Conservation (phyloP, 176 grass and related monocot genomes). For the Rhipidocladum racemiflorum region DNA sequence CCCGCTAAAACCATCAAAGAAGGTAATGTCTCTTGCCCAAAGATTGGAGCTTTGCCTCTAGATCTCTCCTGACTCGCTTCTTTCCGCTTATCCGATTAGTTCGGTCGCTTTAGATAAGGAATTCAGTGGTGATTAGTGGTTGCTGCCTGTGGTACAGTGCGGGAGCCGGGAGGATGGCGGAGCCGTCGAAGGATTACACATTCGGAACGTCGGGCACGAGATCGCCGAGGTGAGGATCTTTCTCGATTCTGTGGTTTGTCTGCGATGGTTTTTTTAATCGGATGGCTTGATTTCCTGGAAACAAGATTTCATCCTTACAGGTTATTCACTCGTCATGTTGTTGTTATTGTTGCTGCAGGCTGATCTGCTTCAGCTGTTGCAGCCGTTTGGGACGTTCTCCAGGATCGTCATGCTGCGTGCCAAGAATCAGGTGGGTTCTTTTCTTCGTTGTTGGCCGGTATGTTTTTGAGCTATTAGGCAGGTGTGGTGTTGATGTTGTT, state of each 20-base stretch:
- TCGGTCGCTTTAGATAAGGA: neutral
- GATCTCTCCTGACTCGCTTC: constrained; percentile 5
- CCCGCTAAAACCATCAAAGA: constrained; percentile 14
- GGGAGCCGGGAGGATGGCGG: constrained; percentile 67
- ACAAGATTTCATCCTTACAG: neutral
- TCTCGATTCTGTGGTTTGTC: neutral
- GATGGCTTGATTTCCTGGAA: neutral
- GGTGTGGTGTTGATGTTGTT: neutral
- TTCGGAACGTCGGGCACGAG: constrained; percentile 93
- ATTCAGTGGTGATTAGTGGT: neutral
- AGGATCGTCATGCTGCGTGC: constrained; percentile 86
- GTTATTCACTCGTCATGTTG: neutral
- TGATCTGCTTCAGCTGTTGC: constrained; percentile 88
- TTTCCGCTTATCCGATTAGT: neutral
- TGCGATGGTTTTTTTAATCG: neutral
- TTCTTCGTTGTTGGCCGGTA: neutral
- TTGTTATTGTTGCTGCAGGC: constrained; percentile 38
- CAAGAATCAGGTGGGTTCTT: constrained; percentile 76
- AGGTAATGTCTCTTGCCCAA: constrained; percentile 14
- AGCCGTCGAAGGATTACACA: constrained; percentile 94
- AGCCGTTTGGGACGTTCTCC: constrained; percentile 71
- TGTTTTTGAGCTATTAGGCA: neutral
- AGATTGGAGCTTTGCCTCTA: neutral
- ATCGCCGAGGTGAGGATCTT: constrained; percentile 66
- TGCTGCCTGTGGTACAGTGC: constrained; percentile 1